Evolutionary conservation across 2,329 filamentous ascomycete species (phyloP).

Genomic region (Bisporella sp.): DNA sequence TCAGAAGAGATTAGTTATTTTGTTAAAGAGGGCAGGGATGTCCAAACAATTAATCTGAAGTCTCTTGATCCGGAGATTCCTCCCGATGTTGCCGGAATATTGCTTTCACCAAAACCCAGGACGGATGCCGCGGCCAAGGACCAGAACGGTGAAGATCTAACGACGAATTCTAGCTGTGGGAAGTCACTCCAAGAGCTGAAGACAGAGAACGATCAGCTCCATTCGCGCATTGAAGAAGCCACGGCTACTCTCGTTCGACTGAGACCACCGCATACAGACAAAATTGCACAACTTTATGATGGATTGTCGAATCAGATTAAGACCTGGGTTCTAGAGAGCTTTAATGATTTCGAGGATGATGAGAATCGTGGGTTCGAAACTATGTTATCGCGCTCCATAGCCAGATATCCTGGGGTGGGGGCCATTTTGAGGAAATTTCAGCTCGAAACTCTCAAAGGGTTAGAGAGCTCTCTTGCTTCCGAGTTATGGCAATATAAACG

Average conservation of each 20-base stretch:
- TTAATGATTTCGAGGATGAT: constrained; percentile 3
- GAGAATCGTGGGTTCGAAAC: neutral
- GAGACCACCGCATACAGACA: constrained; percentile 3
- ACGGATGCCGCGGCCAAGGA: neutral
- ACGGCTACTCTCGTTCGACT: constrained; percentile 3
- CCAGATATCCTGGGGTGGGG: neutral
- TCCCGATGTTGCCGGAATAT: neutral
- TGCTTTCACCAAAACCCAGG: neutral
- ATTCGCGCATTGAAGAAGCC: constrained; percentile 1
- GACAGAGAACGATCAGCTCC: neutral
- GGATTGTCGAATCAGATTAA: constrained; percentile 3
- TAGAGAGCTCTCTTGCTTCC: neutral
- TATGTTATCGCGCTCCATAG: neutral
- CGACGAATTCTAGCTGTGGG: neutral
- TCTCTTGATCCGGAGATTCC: neutral
- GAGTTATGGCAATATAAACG: constrained; percentile 1
- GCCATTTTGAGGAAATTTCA: constrained; percentile 3
- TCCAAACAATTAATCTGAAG: neutral
- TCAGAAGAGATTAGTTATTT: neutral
- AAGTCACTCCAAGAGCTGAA: neutral
- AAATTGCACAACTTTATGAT: constrained; percentile 3
- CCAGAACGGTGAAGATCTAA: neutral
- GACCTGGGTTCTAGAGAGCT: constrained; percentile 3
- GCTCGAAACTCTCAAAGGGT: neutral
- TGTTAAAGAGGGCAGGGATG: neutral